Conservation (phyloP, 1,284 basidiomycete genomes). For the Serendipita sp. region DNA sequence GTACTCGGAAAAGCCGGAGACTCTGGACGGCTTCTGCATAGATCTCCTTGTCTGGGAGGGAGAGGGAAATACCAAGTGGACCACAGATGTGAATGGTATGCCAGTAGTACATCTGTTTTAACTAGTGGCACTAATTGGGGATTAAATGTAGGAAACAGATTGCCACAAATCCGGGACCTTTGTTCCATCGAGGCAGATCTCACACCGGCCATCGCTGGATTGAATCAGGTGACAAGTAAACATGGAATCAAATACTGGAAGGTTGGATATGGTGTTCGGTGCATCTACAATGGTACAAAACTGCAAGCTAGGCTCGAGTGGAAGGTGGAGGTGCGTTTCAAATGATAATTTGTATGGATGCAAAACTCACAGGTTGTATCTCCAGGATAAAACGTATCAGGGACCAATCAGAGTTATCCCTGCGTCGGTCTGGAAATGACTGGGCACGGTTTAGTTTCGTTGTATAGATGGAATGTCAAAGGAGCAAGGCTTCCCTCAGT, state of each 20-base stretch:
- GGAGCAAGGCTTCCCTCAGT: too few species aligned
- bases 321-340: background rate
- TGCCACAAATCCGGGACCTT: background rate
- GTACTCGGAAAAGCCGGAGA: background rate
- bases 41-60: background rate
- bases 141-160: background rate
- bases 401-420: too few species aligned
- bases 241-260: background rate
- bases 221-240: too few species aligned
- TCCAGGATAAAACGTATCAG: too few species aligned
- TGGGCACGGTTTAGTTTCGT: too few species aligned
- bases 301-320: background rate
- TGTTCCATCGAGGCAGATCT: background rate
- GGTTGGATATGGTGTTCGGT: background rate
- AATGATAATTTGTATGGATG: too few species aligned
- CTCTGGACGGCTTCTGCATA: background rate
- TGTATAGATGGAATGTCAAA: too few species aligned
- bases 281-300: background rate
- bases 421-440: too few species aligned
- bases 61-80: background rate
- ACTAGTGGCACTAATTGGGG: too few species aligned
- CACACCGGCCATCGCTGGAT: too few species aligned
- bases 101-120: background rate
- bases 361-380: too few species aligned
- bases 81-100: background rate